Evolutionary conservation across 441 rosid species (phyloP).

Genomic region (Omphalea diandra): DNA sequence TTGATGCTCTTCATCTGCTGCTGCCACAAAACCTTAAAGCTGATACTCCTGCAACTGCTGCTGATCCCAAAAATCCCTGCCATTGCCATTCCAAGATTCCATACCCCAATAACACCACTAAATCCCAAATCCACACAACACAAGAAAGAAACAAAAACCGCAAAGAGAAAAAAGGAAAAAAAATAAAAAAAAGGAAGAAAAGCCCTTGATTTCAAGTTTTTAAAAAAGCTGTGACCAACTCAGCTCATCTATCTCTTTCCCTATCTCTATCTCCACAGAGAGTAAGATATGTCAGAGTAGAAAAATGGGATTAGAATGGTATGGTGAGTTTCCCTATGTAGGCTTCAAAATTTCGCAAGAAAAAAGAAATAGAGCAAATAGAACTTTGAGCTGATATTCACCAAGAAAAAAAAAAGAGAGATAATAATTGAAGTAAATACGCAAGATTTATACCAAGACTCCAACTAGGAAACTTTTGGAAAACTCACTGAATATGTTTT

Average conservation of each 20-base stretch:
- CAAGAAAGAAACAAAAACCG: constrained; percentile 16
- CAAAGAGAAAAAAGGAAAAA: background rate
- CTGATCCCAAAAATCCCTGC: constrained; percentile 57
- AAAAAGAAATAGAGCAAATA: background rate
- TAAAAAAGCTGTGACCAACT: background rate
- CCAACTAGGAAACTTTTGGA: background rate
- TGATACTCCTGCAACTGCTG: constrained; percentile 36
- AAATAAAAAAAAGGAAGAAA: no score
- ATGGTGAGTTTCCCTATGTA: constrained; percentile 21
- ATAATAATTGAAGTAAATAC: background rate
- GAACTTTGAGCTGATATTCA: background rate
- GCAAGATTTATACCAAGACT: background rate
- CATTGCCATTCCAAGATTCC: constrained; percentile 48
- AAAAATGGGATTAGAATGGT: background rate
- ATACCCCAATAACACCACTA: constrained; percentile 30
- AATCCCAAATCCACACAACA: constrained; percentile 21
- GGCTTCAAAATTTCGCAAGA: background rate
- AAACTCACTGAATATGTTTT: background rate
- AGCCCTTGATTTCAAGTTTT: constrained; percentile 4
- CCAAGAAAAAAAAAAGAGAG: background rate
- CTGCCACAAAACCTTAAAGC: constrained; percentile 44
- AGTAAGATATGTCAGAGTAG: constrained; percentile 9
- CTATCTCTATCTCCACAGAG: background rate
- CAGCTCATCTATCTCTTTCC: constrained; percentile 16
- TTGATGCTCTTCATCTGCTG: constrained; percentile 34